Evolutionary conservation across 305 asterid species (phyloP), one percentile per base, ranked within the genome.

Genomic region (Fraxinus velutina): DNA sequence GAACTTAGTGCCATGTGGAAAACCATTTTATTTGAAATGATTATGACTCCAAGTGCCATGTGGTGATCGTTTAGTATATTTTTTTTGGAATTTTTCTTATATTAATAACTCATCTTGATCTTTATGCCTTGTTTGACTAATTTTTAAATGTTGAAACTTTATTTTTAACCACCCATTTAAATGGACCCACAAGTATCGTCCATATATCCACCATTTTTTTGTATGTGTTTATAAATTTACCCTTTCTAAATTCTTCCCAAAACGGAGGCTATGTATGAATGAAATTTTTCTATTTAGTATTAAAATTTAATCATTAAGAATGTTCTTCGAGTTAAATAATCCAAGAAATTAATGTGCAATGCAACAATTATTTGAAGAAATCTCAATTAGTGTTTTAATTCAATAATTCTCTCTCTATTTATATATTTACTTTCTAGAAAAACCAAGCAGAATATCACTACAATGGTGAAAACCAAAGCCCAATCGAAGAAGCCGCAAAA

Each of bases 391-490:
- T 62, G 30, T 62, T 22, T 62, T 21, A 64, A 64, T 64, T 24
- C n/a, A 64, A 27, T 7, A 64, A 10, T 24, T 64, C n/a, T 64
- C 34, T 10, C 34, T 64, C 73, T 64, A 44, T 44, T 64, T 27
- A 27, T 24, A 24, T 64, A 10, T 64, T 8, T 24, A 22, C n/a
- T 27, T 64, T 24, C 30, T 60, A 9, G 70, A 60, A 60, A 12
- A 21, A 60, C 13, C 72, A 9, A 82, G 27, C 71, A 71, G 66
- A 24, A 57, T 5, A 15, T 34, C 73, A 66, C 4, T 57, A 39
- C 73, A 37, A 95, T 93, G 99, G 97, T 89, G 90, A 92, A 93
- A 83, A 78, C 85, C 34, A 93, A 95, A 83, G 68, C 88, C 42
- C 95, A 89, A 76, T 80, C 94, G 17, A 94, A 94, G 88, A 93